Base-by-base conservation (phyloP, 192 early-diverging fungal genomes). In the Coemansia sp. region DNA sequence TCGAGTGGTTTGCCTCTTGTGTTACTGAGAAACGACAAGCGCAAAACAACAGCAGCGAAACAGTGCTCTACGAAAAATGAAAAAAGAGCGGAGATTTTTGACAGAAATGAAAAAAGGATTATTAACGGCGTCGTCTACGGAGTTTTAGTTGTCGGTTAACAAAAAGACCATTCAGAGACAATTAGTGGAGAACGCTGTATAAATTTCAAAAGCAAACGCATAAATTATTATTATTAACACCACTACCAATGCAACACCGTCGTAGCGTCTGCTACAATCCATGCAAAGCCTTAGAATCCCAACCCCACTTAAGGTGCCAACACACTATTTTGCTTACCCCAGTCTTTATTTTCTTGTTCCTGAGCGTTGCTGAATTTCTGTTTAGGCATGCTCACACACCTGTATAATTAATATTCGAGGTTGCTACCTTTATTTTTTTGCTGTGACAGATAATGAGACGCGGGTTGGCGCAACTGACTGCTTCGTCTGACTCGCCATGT, bases 401-500 rank as follows among this genome's bases (percentile, higher is more conserved):
- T n/a, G 42, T 29, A 36, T 32, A 51, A 63, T 30, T 48, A 30
- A 16, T 60, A 22, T n/a, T 4, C 56, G 42, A 4, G 17, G 1
- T 7, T 48, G 38, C 42, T 48, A 3, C 17, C 4, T 45, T 45
- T 45, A 3, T 12, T 45, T 45, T 12, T 45, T 3, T 45, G 22
- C 36, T 38, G 7, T 45, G 10, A 16, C 42, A 12, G 14, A 16
- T 3, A 16, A 45, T 45, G 42, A 45, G 42, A 45, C 42, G 42
- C 17, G 7, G 3, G 12, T 45, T 45, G 42, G 42, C 42, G 4
- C 42, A 45, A 16, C 42, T 45, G 42, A 45, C 42, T 45, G 42
- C 42, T 12, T 45, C 51, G 28, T 49, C 38, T 25, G 12, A 48
- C 49, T 20, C 61, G 58, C 56, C 51, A 63, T 67, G 68, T 66